These are phyloP conservation scores for Waltergamsia citrina DNA, from an alignment of 2,329 filamentous ascomycete genomes.

Conservation along the genomic window DNA sequence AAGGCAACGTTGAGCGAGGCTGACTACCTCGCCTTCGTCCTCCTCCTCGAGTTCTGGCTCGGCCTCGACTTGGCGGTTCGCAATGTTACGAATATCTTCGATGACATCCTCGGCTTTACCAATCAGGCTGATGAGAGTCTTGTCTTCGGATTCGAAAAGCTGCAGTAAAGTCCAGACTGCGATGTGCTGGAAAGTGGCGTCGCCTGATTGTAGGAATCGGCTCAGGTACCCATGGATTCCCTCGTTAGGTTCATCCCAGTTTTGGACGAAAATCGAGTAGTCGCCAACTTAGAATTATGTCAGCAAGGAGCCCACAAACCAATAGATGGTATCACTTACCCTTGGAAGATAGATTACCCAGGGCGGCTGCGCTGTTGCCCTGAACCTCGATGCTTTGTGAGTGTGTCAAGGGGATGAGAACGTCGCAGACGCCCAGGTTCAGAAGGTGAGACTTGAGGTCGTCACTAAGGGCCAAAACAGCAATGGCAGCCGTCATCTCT, in stretches of 20 bases:
- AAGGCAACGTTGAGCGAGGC: constrained; percentile 79
- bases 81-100: constrained; percentile 83
- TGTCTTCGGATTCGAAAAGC: constrained; percentile 89
- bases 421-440: constrained; percentile 89
- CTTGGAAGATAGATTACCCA: constrained; percentile 95
- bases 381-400: constrained; percentile 96
- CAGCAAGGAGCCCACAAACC: background rate
- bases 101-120: constrained; percentile 86
- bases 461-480: constrained; percentile 88
- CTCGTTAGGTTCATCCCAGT: constrained; percentile 86
- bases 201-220: constrained; percentile 86
- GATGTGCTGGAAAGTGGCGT: constrained; percentile 97
- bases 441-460: constrained; percentile 89
- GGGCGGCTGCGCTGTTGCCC: constrained; percentile 90
- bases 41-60: constrained; percentile 83
- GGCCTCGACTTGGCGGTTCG: constrained; percentile 78
- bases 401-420: constrained; percentile 88
- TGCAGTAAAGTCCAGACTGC: constrained; percentile 97
- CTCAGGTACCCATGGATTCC: constrained; percentile 93
- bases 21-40: constrained; percentile 87
- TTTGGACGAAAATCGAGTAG: constrained; percentile 90
- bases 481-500: constrained; percentile 99
- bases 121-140: constrained; percentile 78
- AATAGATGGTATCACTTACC: constrained; percentile 40
- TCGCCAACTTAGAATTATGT: constrained; percentile 62